A percentile compares a stretch with the other conserved stretches of the same genome.
These are phyloP conservation scores for Hyaloscypha bicolor DNA, from an alignment of 495 filamentous ascomycete species.

Conservation along the genomic window DNA sequence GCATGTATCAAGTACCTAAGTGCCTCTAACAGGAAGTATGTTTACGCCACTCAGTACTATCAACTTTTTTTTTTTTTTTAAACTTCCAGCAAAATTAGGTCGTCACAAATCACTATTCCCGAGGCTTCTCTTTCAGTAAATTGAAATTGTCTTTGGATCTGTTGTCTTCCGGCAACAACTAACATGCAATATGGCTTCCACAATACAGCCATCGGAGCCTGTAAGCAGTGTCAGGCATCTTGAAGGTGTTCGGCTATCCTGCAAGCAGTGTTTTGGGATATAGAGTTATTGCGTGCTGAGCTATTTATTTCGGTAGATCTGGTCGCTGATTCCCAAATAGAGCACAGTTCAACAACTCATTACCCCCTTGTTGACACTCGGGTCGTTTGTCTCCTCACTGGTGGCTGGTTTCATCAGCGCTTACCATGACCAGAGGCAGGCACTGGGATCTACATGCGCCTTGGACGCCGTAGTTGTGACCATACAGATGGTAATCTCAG, in stretches of 20 bases:
- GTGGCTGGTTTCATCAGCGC: conserved; percentile 54
- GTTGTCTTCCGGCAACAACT: conserved; percentile 12
- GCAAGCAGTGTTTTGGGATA: conserved; percentile 24
- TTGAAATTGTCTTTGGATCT: conserved; percentile 13
- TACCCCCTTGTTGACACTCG: conserved; percentile 60
- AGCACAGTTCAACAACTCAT: conserved; percentile 51
- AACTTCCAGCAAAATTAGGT: not conserved
- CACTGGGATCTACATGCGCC: conserved; percentile 52
- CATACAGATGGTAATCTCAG: conserved; percentile 57
- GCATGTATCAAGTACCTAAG: too few relatives aligned
- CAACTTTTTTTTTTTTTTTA: too few relatives aligned
- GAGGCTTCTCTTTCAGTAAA: conserved; percentile 18
- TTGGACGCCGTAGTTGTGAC: conserved; percentile 51
- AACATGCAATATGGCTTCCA: conserved; percentile 24
- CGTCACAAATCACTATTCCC: not conserved
- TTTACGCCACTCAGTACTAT: too few relatives aligned
- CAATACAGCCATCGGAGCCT: conserved; percentile 2
- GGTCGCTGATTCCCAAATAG: not conserved
- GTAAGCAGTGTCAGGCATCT: conserved; percentile 58
- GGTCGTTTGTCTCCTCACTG: conserved; percentile 58
- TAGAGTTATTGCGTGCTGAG: conserved; percentile 39
- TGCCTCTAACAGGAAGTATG: too few relatives aligned
- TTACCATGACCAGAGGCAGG: conserved; percentile 48
- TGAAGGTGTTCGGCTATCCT: conserved; percentile 30
- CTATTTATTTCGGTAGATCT: conserved; percentile 49